Evolutionary conservation across 768 basidiomycete species (phyloP).

Genomic region (Polyporus arcularius): DNA sequence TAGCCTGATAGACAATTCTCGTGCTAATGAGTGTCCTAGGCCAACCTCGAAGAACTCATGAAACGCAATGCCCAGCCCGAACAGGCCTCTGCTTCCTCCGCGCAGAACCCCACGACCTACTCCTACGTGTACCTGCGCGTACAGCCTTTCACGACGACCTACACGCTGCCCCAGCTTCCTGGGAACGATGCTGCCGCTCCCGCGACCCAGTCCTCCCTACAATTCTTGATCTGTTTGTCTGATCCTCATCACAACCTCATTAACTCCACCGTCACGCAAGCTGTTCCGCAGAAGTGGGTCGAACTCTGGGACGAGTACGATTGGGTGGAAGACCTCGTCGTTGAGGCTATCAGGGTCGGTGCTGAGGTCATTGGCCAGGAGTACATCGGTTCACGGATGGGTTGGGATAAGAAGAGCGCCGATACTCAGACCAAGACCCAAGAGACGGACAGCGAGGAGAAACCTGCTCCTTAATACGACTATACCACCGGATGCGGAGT

Average conservation of each 20-base stretch:
- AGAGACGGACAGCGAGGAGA: conserved; percentile 11
- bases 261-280: conserved; percentile 81
- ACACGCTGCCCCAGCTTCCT: conserved; percentile 42
- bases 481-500: background rate
- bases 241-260: conserved; percentile 82
- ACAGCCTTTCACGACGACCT: conserved; percentile 76
- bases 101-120: conserved; percentile 70
- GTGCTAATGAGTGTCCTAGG: conserved; percentile 42
- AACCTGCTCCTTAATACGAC: background rate
- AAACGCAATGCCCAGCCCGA: conserved; percentile 54
- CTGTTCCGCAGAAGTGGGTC: conserved; percentile 83
- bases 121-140: conserved; percentile 92
- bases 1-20: background rate
- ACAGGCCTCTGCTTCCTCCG: conserved; percentile 30
- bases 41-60: conserved; percentile 74
- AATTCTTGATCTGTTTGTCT: conserved; percentile 62
- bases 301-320: conserved; percentile 88
- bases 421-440: conserved; percentile 14
- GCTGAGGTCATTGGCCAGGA: conserved; percentile 93
- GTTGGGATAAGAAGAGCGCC: conserved; percentile 52
- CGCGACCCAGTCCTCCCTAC: conserved; percentile 43
- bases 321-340: conserved; percentile 96
- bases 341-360: conserved; percentile 80
- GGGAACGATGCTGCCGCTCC: conserved; percentile 27
- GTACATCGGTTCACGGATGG: conserved; percentile 84